Conservation (phyloP, 208 protist genomes). For the Willaertia magna region DNA sequence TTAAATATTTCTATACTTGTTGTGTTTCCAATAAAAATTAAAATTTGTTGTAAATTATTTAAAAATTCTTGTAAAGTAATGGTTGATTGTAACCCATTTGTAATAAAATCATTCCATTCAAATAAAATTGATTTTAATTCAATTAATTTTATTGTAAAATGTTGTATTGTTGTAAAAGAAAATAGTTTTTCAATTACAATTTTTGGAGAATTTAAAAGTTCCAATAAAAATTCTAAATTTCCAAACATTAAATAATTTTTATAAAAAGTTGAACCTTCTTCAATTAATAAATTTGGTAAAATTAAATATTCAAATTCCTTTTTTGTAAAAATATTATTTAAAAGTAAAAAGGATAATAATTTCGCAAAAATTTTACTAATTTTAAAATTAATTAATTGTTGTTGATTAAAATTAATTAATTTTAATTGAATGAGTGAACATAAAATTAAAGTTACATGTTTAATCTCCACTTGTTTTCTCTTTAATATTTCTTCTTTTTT, state of each 20-base stretch:
- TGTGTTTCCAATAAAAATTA: not conserved
- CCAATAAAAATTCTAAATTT: not conserved
- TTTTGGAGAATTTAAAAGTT: not conserved
- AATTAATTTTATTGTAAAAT: not conserved
- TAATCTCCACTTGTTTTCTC: too few species aligned
- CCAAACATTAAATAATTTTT: not conserved
- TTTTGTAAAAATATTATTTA: too few species aligned
- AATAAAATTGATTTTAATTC: not conserved
- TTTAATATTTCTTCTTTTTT: too few species aligned
- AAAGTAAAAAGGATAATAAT: too few species aligned
- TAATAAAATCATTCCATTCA: not conserved
- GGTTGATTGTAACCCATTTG: not conserved
- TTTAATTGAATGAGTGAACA: too few species aligned
- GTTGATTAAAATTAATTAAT: too few species aligned
- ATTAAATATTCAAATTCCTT: too few species aligned
- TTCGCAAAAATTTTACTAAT: too few species aligned
- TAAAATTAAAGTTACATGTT: too few species aligned
- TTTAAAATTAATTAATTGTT: too few species aligned
- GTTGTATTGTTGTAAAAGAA: not conserved
- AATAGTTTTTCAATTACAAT: not conserved
- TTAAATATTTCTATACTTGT: not conserved
- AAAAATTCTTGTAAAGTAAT: not conserved
- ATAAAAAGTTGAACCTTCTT: not conserved
- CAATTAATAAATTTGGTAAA: too few species aligned
- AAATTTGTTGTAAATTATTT: not conserved